These are phyloP conservation scores for Microcera coccophila DNA, from an alignment of 2,329 filamentous ascomycete species.

Conservation along the genomic window DNA sequence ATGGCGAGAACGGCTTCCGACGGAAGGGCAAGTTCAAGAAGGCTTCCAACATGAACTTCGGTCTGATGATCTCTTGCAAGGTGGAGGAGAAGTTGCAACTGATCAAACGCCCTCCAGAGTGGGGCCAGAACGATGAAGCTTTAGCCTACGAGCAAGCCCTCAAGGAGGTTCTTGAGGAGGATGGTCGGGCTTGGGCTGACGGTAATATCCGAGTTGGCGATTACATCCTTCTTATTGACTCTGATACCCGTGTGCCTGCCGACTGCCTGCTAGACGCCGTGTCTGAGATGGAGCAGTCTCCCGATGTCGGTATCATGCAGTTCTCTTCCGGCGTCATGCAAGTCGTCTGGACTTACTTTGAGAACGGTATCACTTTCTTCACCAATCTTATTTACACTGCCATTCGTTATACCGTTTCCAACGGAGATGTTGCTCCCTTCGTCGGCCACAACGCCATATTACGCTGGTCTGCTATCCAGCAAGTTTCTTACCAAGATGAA, in stretches of 20 bases:
- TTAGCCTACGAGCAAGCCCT: constrained; percentile 63
- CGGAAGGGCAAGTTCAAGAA: constrained; percentile 66
- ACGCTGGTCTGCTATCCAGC: constrained; percentile 71
- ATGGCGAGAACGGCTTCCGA: constrained; percentile 59
- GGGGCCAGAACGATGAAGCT: constrained; percentile 67
- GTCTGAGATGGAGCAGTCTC: constrained; percentile 76
- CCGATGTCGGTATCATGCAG: constrained; percentile 74
- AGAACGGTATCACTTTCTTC: constrained; percentile 68
- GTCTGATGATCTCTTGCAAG: constrained; percentile 62
- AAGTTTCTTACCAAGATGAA: constrained; percentile 66
- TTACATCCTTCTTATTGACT: constrained; percentile 72
- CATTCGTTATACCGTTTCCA: constrained; percentile 72
- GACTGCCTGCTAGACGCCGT: constrained; percentile 77
- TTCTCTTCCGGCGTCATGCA: constrained; percentile 77
- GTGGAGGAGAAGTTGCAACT: constrained; percentile 65
- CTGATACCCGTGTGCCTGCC: constrained; percentile 71
- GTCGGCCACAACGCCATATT: constrained; percentile 78
- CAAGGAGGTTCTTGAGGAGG: constrained; percentile 61
- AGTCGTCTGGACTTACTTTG: constrained; percentile 69
- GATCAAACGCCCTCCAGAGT: constrained; percentile 55
- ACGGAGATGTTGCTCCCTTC: constrained; percentile 73
- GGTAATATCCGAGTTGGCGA: constrained; percentile 84
- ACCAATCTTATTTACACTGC: constrained; percentile 73
- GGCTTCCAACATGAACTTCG: constrained; percentile 71
- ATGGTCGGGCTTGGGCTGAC: constrained; percentile 73